phyloP scores from a whole-genome alignment of 306 rosid species.

The Vachellia collinsii region DNA sequence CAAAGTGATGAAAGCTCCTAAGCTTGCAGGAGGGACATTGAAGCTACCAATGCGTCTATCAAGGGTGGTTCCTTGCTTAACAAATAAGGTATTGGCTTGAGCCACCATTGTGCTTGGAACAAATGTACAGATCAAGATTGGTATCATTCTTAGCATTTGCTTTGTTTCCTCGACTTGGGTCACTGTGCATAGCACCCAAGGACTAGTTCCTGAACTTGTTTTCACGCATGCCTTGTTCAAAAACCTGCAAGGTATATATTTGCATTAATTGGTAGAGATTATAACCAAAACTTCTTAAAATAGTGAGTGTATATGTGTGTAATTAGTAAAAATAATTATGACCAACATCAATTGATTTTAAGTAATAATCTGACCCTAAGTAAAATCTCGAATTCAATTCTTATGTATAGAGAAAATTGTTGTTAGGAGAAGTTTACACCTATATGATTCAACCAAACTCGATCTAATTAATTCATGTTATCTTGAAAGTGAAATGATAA shows the following conservation, averaged over 20 bases:
- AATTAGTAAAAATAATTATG: neutral
- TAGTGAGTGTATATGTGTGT: neutral
- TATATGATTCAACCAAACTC: too few relatives aligned
- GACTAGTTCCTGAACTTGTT: conserved; percentile 35
- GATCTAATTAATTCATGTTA: too few relatives aligned
- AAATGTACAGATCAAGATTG: conserved; percentile 57
- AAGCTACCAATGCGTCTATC: conserved; percentile 59
- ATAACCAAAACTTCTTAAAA: neutral
- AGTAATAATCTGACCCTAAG: neutral
- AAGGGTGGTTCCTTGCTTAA: conserved; percentile 74
- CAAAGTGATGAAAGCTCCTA: conserved; percentile 52
- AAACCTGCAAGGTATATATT: conserved; percentile 46
- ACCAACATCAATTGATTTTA: neutral
- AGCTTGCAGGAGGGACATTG: conserved; percentile 67
- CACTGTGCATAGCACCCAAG: conserved; percentile 62
- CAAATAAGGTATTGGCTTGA: conserved; percentile 57
- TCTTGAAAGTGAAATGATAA: too few relatives aligned
- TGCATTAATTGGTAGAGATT: neutral
- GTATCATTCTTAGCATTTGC: conserved; percentile 70
- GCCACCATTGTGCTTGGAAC: conserved; percentile 55
- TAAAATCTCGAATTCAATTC: too few relatives aligned
- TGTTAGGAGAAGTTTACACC: too few relatives aligned
- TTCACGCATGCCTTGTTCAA: conserved; percentile 65
- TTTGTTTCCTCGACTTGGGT: conserved; percentile 85
- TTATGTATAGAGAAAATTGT: too few relatives aligned